Evolutionary conservation across 306 rosid genomes (phyloP).

Genomic region (Medicago truncatula): MtrunA17r5.0-ANR NC_053045.1:26866501-26867000

Average conservation of each 20-base stretch:
- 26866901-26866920: slow-evolving; percentile 77
- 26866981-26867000: slow-evolving; percentile 21
- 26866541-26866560: too few species aligned
- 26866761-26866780: slow-evolving; percentile 43
- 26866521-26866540: too few species aligned
- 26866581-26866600: too few species aligned
- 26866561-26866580: too few species aligned
- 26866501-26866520: too few species aligned
- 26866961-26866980: slow-evolving; percentile 53
- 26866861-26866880: slow-evolving; percentile 55
- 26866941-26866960: slow-evolving; percentile 59
- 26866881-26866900: slow-evolving; percentile 59
- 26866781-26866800: slow-evolving; percentile 59
- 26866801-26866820: slow-evolving; percentile 48
- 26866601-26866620: too few species aligned
- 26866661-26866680: too few species aligned
- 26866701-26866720: too few species aligned
- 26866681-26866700: too few species aligned
- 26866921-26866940: slow-evolving; percentile 63
- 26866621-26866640: too few species aligned
- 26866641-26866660: too few species aligned
- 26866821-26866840: slow-evolving; percentile 53
- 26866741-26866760: not conserved
- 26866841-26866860: slow-evolving; percentile 63
- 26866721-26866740: not conserved